Conservation (phyloP, 495 filamentous ascomycete species). For the Talaromyces wortmannii region DNA sequence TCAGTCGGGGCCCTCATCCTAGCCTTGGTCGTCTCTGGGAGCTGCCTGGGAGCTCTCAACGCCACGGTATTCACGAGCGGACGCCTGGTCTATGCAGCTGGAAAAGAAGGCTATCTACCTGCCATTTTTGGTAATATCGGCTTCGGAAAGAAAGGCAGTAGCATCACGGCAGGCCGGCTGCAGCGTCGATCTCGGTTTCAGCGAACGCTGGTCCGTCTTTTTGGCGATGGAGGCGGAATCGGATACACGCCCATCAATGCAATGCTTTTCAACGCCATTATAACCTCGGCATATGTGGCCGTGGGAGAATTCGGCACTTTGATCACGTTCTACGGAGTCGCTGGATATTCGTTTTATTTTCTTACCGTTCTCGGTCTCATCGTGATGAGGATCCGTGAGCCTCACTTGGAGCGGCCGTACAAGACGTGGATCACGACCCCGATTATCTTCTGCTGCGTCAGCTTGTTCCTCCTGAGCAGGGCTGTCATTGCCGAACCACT, state of each 20-base stretch:
- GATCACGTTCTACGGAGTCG: constrained; percentile 94
- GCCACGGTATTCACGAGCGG: constrained; percentile 90
- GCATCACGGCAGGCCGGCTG: constrained; percentile 30
- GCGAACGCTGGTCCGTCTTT: constrained; percentile 46
- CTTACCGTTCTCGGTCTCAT: constrained; percentile 90
- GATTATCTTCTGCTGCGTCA: constrained; percentile 97
- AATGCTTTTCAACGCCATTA: constrained; percentile 66
- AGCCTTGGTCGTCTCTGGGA: constrained; percentile 81
- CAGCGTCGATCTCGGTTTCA: constrained; percentile 53
- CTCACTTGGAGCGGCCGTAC: constrained; percentile 81
- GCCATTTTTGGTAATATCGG: constrained; percentile 78
- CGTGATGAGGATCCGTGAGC: constrained; percentile 82
- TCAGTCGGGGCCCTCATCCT: constrained; percentile 73
- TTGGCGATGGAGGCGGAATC: constrained; percentile 56
- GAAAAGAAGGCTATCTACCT: constrained; percentile 92
- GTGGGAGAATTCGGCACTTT: constrained; percentile 89
- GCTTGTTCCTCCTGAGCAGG: constrained; percentile 80
- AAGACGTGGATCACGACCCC: constrained; percentile 94
- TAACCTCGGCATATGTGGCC: constrained; percentile 70
- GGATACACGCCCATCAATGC: constrained; percentile 84
- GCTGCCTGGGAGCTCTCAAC: constrained; percentile 89
- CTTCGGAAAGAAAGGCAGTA: constrained; percentile 39
- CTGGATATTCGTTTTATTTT: constrained; percentile 96
- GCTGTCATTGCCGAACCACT: constrained; percentile 85
- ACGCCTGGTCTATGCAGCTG: constrained; percentile 87